Evolutionary conservation across 208 protist species (phyloP), one percentile per base, ranked within the genome.

Genomic region (Strigomonas culicis): DNA sequence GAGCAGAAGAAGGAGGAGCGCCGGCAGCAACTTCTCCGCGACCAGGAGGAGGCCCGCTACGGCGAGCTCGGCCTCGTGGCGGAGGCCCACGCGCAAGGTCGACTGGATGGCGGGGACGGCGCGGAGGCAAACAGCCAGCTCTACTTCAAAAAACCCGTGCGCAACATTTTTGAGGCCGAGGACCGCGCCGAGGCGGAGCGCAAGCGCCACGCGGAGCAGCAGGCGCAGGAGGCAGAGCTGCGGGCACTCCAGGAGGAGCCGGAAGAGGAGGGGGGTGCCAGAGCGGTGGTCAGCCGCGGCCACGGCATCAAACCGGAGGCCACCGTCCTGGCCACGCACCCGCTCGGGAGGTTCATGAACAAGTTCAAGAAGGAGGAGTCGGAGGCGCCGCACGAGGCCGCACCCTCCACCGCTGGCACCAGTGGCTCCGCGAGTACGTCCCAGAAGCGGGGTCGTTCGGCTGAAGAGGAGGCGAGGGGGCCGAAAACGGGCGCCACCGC

Each of bases 31-130:
- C 78, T 95, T 22, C 71, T 66, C 27, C 70, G 64, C 15, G 86
- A 93, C 46, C 78, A 91, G 57, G 89, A 95, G 56, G 74, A 90
- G 57, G 80, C 81, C 0, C 82, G 88, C 25, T 94, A 94, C 70
- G 76, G 89, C 59, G 88, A 84, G 30, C 77, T 94, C 17, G 43
- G 86, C n/a, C n/a, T n/a, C n/a, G n/a, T n/a, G n/a, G 27, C 64
- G 79, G 11, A 43, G n/a, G n/a, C n/a, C n/a, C n/a, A n/a, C n/a
- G n/a, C n/a, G n/a, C n/a, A n/a, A n/a, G n/a, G n/a, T n/a, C n/a
- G n/a, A n/a, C n/a, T n/a, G n/a, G n/a, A n/a, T n/a, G n/a, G n/a
- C n/a, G n/a, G n/a, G n/a, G n/a, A n/a, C n/a, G n/a, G n/a, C n/a
- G n/a, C n/a, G 8, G 49, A 55, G n/a, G 49, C 10, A 22, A 21